A percentile compares a stretch with the other conserved stretches of the same genome.
These are phyloP conservation scores for Vinca minor DNA, from an alignment of 257 asterid genomes.

Conservation along the genomic window DNA sequence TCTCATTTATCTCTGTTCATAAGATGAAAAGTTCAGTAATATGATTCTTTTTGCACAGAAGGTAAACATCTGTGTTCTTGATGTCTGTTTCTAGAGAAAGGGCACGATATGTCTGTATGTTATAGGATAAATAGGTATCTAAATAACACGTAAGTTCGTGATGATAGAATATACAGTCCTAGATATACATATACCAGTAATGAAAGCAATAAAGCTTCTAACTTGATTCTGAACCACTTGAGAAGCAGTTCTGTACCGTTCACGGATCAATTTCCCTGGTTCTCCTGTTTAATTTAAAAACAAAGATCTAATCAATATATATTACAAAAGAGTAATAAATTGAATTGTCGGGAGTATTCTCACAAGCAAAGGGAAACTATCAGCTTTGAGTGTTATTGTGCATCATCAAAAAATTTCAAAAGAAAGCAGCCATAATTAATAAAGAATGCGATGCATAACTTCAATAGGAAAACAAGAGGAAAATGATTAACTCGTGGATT, in stretches of 20 bases:
- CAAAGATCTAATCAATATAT: slow-evolving; percentile 15
- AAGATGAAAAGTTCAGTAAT: background rate
- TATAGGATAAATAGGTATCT: background rate
- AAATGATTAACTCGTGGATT: background rate
- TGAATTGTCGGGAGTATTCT: background rate
- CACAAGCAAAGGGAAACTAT: background rate
- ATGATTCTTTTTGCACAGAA: background rate
- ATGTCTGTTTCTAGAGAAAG: background rate
- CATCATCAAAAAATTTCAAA: background rate
- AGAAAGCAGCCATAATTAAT: background rate
- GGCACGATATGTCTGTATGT: background rate
- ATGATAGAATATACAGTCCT: slow-evolving; percentile 15
- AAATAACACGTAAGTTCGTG: background rate
- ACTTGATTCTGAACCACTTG: slow-evolving; percentile 98
- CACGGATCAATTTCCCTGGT: slow-evolving; percentile 91
- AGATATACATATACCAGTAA: slow-evolving; percentile 42
- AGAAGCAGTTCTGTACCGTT: slow-evolving; percentile 97
- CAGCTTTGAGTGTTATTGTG: background rate
- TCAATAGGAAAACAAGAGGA: background rate
- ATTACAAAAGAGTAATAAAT: background rate
- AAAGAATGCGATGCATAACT: background rate
- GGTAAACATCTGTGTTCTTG: background rate
- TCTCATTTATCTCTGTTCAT: background rate
- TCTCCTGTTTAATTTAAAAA: slow-evolving; percentile 59
- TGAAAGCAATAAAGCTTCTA: slow-evolving; percentile 65